Conservation (phyloP, 768 basidiomycete genomes). For the Leccinum olivaceopallidum region DNA sequence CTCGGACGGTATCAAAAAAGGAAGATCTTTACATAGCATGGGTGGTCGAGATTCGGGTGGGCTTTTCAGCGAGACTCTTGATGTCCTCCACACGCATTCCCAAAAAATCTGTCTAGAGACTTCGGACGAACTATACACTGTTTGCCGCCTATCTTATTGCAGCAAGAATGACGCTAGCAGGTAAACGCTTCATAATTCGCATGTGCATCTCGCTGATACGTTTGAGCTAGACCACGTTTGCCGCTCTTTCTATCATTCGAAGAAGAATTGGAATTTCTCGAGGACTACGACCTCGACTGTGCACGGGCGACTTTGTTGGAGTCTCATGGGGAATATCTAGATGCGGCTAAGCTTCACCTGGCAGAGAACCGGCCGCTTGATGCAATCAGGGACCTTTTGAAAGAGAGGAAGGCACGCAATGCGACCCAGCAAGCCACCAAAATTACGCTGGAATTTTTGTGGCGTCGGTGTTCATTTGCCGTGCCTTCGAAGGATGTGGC, state of each 20-base stretch:
- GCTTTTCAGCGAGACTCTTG: conserved; percentile 53
- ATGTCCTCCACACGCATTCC: conserved; percentile 40
- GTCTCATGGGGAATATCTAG: conserved; percentile 39
- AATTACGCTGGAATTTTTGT: conserved; percentile 45
- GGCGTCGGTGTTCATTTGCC: conserved; percentile 47
- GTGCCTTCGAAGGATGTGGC: conserved; percentile 9
- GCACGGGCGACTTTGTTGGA: conserved; percentile 48
- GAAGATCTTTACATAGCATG: too few relatives aligned
- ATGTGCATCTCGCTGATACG: conserved; percentile 3
- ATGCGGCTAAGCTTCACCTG: conserved; percentile 55
- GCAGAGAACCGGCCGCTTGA: conserved; percentile 46
- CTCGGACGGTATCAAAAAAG: neutral
- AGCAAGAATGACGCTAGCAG: conserved; percentile 27
- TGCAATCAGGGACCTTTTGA: conserved; percentile 48
- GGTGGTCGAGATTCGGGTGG: conserved; percentile 18
- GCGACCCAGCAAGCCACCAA: conserved; percentile 37
- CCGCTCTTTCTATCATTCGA: conserved; percentile 51
- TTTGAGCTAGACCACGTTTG: conserved; percentile 42
- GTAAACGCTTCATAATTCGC: conserved; percentile 5
- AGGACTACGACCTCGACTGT: conserved; percentile 51
- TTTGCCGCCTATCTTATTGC: conserved; percentile 49
- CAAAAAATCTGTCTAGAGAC: conserved; percentile 33
- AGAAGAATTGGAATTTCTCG: conserved; percentile 56
- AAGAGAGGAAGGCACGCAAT: conserved; percentile 27
- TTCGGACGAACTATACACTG: conserved; percentile 39